phyloP scores from a whole-genome alignment of 805 yeast species.

The Debaryomyces tyrocola region DNA sequence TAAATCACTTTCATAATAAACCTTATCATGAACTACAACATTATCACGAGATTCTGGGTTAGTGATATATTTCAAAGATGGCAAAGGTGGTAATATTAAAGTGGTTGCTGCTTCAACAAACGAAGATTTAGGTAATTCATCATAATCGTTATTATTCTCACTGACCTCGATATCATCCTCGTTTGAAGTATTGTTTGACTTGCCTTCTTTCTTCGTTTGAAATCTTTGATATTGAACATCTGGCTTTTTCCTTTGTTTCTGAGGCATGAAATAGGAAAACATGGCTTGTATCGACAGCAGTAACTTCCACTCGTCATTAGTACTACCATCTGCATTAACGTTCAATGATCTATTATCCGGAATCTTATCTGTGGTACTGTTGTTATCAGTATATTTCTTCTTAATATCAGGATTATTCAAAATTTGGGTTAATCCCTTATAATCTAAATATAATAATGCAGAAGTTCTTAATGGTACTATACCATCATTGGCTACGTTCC shows the following conservation, averaged over 20 bases:
- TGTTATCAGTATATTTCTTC: conserved; percentile 12
- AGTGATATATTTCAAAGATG: conserved; percentile 62
- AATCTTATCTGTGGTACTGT: conserved; percentile 13
- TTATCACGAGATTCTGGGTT: conserved; percentile 66
- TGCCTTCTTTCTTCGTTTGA: conserved; percentile 18
- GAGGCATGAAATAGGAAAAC: conserved; percentile 43
- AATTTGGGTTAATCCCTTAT: conserved; percentile 54
- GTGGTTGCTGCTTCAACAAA: conserved; percentile 77
- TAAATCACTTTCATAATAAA: conserved; percentile 63
- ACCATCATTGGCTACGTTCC: conserved; percentile 90
- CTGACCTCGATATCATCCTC: conserved; percentile 11
- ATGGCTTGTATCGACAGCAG: conserved; percentile 36
- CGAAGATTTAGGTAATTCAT: conserved; percentile 64
- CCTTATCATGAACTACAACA: conserved; percentile 78
- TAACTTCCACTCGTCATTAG: conserved; percentile 13
- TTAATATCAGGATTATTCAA: conserved; percentile 15
- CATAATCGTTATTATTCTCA: conserved; percentile 13
- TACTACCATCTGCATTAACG: conserved; percentile 9
- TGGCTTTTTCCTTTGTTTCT: conserved; percentile 25
- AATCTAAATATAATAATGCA: conserved; percentile 80
- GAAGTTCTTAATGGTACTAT: conserved; percentile 93
- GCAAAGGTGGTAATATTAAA: conserved; percentile 77
- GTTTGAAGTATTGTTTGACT: conserved; percentile 13
- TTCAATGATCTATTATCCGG: conserved; percentile 15
- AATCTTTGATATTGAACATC: conserved; percentile 13